These are phyloP conservation scores for Sphaerulina populicola DNA, from an alignment of 2,329 filamentous ascomycete genomes.

Conservation along the genomic window DNA sequence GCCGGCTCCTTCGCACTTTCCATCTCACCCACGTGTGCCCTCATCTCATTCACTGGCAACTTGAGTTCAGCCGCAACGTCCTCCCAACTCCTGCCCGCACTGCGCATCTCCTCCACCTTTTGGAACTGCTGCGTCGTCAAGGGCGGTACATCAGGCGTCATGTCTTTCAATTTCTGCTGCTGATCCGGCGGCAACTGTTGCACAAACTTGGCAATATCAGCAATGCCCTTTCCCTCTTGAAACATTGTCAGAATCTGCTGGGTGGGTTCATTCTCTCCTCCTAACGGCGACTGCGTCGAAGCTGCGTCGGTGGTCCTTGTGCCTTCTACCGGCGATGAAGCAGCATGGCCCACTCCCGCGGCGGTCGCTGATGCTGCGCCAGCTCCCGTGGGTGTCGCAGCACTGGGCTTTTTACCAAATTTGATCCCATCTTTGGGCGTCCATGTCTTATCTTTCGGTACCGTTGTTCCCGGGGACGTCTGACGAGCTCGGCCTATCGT, in stretches of 20 bases:
- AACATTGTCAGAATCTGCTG: slow-evolving; percentile 24
- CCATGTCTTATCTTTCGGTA: slow-evolving; percentile 36
- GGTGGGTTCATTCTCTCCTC: slow-evolving; percentile 6
- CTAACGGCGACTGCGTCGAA: slow-evolving; percentile 19
- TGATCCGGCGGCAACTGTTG: slow-evolving; percentile 9
- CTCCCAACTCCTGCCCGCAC: slow-evolving; percentile 8
- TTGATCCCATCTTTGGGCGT: slow-evolving; percentile 36
- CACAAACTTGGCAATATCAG: slow-evolving; percentile 9
- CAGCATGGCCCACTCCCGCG: slow-evolving; percentile 8
- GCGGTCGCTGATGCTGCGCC: slow-evolving; percentile 13
- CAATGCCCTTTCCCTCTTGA: slow-evolving; percentile 6
- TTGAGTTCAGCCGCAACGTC: slow-evolving; percentile 7
- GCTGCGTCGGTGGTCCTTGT: slow-evolving; percentile 33
- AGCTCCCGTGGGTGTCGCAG: slow-evolving; percentile 17
- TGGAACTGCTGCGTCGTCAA: neutral
- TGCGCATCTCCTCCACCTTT: slow-evolving; percentile 4
- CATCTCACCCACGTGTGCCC: neutral
- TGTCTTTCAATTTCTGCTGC: slow-evolving; percentile 8
- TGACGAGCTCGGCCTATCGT: slow-evolving; percentile 25
- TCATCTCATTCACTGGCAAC: slow-evolving; percentile 2
- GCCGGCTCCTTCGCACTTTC: neutral
- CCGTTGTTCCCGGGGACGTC: slow-evolving; percentile 29
- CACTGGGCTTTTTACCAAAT: slow-evolving; percentile 26
- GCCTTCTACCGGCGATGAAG: slow-evolving; percentile 26
- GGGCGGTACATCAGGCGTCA: slow-evolving; percentile 3